Evolutionary conservation across 2,329 filamentous ascomycete species (phyloP).

Genomic region (Aspergillus sp.): DNA sequence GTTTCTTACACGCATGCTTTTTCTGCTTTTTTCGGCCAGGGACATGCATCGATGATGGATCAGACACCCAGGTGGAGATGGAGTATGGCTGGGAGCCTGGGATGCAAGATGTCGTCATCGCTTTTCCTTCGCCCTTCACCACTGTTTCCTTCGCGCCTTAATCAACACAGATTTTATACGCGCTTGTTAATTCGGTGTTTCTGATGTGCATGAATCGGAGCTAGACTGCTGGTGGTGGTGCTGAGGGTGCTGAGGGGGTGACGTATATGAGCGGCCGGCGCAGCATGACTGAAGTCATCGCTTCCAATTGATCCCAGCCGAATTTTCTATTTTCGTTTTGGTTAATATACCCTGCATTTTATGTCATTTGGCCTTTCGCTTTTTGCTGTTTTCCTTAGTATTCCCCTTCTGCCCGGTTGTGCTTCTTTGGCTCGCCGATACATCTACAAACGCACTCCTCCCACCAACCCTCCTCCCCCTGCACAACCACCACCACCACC

Average conservation of each 20-base stretch:
- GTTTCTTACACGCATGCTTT: neutral
- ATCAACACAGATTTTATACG: neutral
- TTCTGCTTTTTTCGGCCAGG: neutral
- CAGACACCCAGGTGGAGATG: neutral
- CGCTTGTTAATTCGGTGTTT: no score
- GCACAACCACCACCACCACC: neutral
- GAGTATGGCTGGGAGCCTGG: neutral
- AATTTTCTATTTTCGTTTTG: conserved; percentile 5
- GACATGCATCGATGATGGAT: neutral
- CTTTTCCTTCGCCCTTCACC: no score
- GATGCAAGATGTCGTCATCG: no score
- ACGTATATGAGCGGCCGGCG: conserved; percentile 1
- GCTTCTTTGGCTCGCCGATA: neutral
- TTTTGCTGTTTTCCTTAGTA: neutral
- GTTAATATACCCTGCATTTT: conserved; percentile 6
- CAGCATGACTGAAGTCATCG: neutral
- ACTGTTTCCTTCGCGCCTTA: neutral
- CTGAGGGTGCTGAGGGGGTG: neutral
- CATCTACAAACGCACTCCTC: neutral
- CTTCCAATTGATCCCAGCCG: neutral
- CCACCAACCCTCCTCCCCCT: neutral
- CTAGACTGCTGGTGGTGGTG: neutral
- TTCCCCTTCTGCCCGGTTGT: neutral
- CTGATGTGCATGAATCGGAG: neutral
- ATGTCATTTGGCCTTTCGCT: conserved; percentile 3